Evolutionary conservation across 1,284 basidiomycete species (phyloP).

Genomic region (Naganishia sp.): DNA sequence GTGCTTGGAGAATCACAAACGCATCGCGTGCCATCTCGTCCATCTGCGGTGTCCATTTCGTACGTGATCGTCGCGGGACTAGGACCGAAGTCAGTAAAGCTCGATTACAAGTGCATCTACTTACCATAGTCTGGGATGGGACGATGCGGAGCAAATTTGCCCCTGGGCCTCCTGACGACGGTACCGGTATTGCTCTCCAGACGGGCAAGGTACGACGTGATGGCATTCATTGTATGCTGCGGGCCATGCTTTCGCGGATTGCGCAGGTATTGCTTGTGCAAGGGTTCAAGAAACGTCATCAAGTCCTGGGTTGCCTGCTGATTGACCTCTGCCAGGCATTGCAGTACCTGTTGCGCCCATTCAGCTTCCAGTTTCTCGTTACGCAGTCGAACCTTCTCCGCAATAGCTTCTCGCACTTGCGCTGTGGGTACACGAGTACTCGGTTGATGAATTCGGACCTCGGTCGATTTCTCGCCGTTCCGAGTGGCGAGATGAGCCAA

Average conservation of each 20-base stretch:
- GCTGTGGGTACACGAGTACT: constrained; percentile 10
- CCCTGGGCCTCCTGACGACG: constrained; percentile 2
- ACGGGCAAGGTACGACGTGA: constrained; percentile 15
- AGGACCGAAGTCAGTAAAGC: not conserved
- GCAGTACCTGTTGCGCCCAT: constrained; percentile 16
- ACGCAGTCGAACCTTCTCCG: constrained; percentile 21
- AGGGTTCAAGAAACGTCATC: constrained; percentile 19
- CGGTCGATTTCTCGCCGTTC: not conserved
- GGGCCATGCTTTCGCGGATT: constrained; percentile 25
- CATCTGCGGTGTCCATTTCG: constrained; percentile 27
- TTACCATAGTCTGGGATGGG: constrained; percentile 2
- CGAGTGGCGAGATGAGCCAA: constrained; percentile 13
- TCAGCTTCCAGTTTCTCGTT: constrained; percentile 17
- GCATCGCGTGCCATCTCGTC: constrained; percentile 32
- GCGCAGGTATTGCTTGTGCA: constrained; percentile 28
- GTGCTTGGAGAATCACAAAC: constrained; percentile 17
- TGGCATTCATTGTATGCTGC: constrained; percentile 18
- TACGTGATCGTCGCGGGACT: constrained; percentile 2
- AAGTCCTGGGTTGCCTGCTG: not conserved
- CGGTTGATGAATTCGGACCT: not conserved
- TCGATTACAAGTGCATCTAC: not conserved
- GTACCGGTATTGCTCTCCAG: not conserved
- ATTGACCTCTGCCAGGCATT: not conserved
- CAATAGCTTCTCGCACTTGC: constrained; percentile 25
- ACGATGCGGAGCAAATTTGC: not conserved